Evolutionary conservation across 2,329 filamentous ascomycete species (phyloP).

Genomic region (Neonectria punicea): DNA sequence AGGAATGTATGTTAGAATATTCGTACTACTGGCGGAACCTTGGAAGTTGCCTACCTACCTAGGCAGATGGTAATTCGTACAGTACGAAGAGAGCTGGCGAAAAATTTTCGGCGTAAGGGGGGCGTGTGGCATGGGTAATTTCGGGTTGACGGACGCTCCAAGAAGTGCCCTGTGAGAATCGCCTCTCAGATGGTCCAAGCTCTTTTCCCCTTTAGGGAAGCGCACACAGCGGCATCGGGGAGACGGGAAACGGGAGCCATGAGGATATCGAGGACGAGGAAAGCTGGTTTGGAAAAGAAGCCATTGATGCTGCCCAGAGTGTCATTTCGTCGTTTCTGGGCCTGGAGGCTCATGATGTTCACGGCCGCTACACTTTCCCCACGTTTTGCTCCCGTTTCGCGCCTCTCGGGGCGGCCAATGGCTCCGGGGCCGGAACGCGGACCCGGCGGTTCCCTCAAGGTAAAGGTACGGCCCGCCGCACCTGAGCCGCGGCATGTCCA

Average conservation of each 20-base stretch:
- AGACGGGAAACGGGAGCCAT: not conserved
- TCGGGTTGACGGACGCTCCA: slow-evolving; percentile 35
- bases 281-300: not conserved
- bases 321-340: not conserved
- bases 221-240: slow-evolving; percentile 23
- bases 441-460: not conserved
- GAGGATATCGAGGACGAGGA: slow-evolving; percentile 8
- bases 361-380: not conserved
- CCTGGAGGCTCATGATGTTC: not conserved
- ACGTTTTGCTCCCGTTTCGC: not conserved
- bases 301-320: slow-evolving; percentile 25
- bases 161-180: slow-evolving; percentile 35
- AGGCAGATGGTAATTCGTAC: not conserved
- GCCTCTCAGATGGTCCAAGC: slow-evolving; percentile 33
- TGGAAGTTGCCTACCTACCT: not conserved
- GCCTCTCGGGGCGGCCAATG: slow-evolving; percentile 5
- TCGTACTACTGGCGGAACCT: not conserved
- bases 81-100: slow-evolving; percentile 23
- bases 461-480: not conserved
- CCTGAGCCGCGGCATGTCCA: slow-evolving; percentile 26
- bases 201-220: slow-evolving; percentile 41
- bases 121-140: slow-evolving; percentile 36
- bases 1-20: not conserved
- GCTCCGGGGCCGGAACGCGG: slow-evolving; percentile 14
- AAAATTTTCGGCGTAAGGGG: slow-evolving; percentile 42